Conservation (phyloP, 805 yeast genomes). For the Ogataea ganodermae region DNA sequence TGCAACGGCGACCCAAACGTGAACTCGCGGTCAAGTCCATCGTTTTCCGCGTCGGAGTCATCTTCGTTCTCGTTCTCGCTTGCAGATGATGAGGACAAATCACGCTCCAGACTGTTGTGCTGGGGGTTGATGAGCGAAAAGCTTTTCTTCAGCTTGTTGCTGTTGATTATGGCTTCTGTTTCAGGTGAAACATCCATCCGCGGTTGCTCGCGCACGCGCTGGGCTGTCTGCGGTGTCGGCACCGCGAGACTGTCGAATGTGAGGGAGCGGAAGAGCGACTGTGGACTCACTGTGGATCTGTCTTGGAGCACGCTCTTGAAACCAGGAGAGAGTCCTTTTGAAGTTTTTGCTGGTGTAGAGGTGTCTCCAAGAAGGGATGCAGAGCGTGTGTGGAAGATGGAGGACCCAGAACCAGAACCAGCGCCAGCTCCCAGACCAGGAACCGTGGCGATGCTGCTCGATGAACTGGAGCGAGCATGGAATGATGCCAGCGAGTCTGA, state of each 20-base stretch:
- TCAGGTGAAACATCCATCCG: slow-evolving; percentile 21
- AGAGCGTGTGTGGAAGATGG: slow-evolving; percentile 21
- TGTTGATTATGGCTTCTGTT: slow-evolving; percentile 23
- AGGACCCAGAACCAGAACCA: slow-evolving; percentile 1
- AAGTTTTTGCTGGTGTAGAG: slow-evolving; percentile 13
- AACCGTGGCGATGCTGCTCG: slow-evolving; percentile 1
- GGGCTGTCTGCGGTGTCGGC: slow-evolving; percentile 8
- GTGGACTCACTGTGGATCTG: background rate
- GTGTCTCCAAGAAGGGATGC: slow-evolving; percentile 14
- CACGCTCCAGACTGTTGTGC: slow-evolving; percentile 19
- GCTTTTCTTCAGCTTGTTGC: slow-evolving; percentile 25
- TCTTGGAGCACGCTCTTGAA: background rate
- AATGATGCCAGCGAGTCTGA: slow-evolving; percentile 23
- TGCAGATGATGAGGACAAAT: slow-evolving; percentile 9
- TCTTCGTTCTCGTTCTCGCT: slow-evolving; percentile 22
- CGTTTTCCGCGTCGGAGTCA: background rate
- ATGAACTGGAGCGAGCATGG: slow-evolving; percentile 25
- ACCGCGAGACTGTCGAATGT: slow-evolving; percentile 8
- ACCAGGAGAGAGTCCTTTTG: background rate
- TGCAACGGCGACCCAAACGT: slow-evolving; percentile 44
- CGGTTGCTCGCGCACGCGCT: background rate
- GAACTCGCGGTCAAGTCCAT: slow-evolving; percentile 9
- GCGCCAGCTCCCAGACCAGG: background rate
- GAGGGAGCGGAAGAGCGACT: slow-evolving; percentile 6
- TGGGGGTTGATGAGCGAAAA: slow-evolving; percentile 27